phyloP scores from a whole-genome alignment of 345 rosid species.

The Iberis pinnata region DNA sequence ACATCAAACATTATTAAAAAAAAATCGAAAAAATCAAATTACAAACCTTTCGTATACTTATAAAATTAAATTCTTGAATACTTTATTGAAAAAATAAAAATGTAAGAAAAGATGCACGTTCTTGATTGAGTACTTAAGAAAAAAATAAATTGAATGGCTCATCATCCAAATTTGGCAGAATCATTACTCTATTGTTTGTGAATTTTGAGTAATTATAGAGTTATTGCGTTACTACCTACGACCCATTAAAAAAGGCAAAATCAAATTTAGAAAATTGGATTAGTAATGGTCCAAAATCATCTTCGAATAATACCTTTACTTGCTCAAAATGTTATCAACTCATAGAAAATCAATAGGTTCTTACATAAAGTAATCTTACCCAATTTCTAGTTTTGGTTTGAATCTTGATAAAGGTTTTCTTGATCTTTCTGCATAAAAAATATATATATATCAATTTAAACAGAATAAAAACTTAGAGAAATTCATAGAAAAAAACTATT shows the following conservation, averaged over 20 bases:
- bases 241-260: constrained; percentile 24
- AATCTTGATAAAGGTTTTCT: constrained; percentile 2
- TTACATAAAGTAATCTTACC: constrained; percentile 24
- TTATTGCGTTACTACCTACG: constrained; percentile 31
- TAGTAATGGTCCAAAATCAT: constrained; percentile 5
- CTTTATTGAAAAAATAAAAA: background rate
- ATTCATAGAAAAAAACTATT: background rate
- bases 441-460: too few relatives aligned
- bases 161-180: constrained; percentile 24
- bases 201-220: constrained; percentile 25
- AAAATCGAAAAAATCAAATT: too few relatives aligned
- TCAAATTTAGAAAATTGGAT: constrained; percentile 9
- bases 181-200: constrained; percentile 21
- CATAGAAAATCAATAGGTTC: constrained; percentile 5
- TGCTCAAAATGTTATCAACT: constrained; percentile 17
- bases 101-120: background rate
- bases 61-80: too few relatives aligned
- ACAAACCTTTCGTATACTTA: too few relatives aligned
- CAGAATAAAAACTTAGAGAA: background rate
- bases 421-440: too few relatives aligned
- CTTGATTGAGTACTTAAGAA: background rate
- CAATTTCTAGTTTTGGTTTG: constrained; percentile 21
- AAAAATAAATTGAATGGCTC: constrained; percentile 11
- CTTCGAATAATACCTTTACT: constrained; percentile 22
- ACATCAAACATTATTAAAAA: too few relatives aligned